Evolutionary conservation across 75 land plant species (phyloP), one percentile per base, ranked within the genome.

Genomic region (Cunninghamia lanceolata): DNA sequence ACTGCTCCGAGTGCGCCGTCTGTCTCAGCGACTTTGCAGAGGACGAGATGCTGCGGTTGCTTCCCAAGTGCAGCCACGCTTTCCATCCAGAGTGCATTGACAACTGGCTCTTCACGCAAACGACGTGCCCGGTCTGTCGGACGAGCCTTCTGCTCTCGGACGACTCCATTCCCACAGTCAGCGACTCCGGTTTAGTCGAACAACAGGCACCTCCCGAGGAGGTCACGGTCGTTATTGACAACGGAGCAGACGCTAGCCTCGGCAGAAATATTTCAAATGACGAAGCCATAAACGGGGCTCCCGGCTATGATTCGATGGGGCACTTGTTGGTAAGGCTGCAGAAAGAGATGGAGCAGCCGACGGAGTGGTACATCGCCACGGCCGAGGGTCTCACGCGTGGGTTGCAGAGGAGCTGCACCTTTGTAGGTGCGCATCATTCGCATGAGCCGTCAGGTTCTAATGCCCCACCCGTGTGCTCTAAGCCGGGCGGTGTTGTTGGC

Each of bases 61-160:
- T 90, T 77, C 91, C 91, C 80, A 86, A 70, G 47, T 90, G 90
- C 78, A 86, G 87, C 38, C 91, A 90, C 75, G 79, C 82, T 13
- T 90, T 89, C 54, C 91, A 90, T 52, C 68, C 59, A 39, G 88
- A 79, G 42, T 89, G 91, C 88, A 89, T 89, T 70, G 91, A 89
- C 21, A 75, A 45, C 9, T 90, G 91, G 91, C 78, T 89, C 47
- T 56, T 46, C 4, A 79, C 88, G 16, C 91, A 90, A 77, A 82
- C 91, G 15, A 86, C 91, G 6, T 89, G 91, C 68, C 90, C 91
- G 43, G 38, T 89, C 36, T 90, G 91, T 45, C 85, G 91, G 16
- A 53, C 54, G 16, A 53, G 54, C 54, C 54, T 53, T 53, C 16
- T 53, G 16, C 54, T 16, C 3, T 14, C 54, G 16, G 54, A 53